A percentile compares a stretch with the other conserved stretches of the same genome.
Evolutionary conservation across 495 filamentous ascomycete genomes (phyloP).

Genomic region (Penicillium mononematosum): DNA sequence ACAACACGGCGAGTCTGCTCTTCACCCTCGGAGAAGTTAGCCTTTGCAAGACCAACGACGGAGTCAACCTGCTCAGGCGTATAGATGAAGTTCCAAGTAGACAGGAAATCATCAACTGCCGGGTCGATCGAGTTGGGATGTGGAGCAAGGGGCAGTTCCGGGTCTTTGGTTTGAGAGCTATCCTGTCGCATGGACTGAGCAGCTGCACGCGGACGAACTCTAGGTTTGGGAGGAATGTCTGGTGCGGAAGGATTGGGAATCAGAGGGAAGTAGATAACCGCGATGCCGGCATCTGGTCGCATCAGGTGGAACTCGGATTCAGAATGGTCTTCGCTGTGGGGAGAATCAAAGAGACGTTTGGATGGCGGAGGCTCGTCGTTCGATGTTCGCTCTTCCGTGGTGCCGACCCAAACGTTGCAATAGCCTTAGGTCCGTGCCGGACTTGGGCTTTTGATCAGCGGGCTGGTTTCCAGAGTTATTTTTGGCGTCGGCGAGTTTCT

Average conservation of each 20-base stretch:
- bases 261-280: slow-evolving; percentile 88
- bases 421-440: slow-evolving; percentile 67
- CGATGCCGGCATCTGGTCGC: slow-evolving; percentile 76
- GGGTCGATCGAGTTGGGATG: slow-evolving; percentile 78
- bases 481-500: slow-evolving; percentile 63
- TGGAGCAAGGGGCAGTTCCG: slow-evolving; percentile 25
- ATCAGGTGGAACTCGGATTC: slow-evolving; percentile 72
- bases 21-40: slow-evolving; percentile 80
- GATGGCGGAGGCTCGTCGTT: slow-evolving; percentile 63
- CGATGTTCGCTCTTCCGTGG: slow-evolving; percentile 64
- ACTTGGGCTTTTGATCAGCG: slow-evolving; percentile 8
- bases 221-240: slow-evolving; percentile 27
- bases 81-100: slow-evolving; percentile 97
- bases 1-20: slow-evolving; percentile 74
- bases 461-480: slow-evolving; percentile 10
- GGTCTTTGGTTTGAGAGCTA: slow-evolving; percentile 19
- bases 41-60: slow-evolving; percentile 75
- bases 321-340: slow-evolving; percentile 26
- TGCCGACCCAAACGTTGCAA: slow-evolving; percentile 95
- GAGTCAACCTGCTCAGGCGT: slow-evolving; percentile 80
- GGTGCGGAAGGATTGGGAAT: slow-evolving; percentile 65
- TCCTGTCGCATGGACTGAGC: slow-evolving; percentile 20
- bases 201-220: slow-evolving; percentile 27
- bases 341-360: slow-evolving; percentile 52
- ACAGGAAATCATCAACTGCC: slow-evolving; percentile 75